A percentile compares a stretch with the other conserved stretches of the same genome.
Evolutionary conservation across 2,329 filamentous ascomycete genomes (phyloP).

Genomic region (Fusarium equiseti): DNA sequence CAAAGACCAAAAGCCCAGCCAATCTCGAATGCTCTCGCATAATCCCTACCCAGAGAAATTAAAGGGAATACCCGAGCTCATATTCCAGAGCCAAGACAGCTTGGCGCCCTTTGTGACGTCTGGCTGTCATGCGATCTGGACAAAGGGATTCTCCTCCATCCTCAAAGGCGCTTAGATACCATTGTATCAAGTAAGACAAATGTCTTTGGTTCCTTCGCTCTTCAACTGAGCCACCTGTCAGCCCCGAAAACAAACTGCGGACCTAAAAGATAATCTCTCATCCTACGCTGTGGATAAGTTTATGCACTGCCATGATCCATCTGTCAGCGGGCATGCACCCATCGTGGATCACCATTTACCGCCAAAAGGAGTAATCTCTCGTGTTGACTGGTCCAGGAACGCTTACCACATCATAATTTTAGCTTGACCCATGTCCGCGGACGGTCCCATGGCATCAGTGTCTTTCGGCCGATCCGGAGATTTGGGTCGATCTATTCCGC

Average conservation of each 20-base stretch:
- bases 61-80: constrained; percentile 27
- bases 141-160: background rate
- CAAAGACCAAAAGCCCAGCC: background rate
- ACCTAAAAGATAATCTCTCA: background rate
- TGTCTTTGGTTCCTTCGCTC: background rate
- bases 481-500: background rate
- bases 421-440: constrained; percentile 4
- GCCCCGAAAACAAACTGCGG: constrained; percentile 3
- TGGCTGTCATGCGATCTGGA: background rate
- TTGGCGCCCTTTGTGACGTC: constrained; percentile 16
- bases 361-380: constrained; percentile 3
- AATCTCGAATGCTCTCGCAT: background rate
- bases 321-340: constrained; percentile 30
- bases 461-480: constrained; percentile 22
- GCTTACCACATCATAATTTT: constrained; percentile 13
- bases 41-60: constrained; percentile 27
- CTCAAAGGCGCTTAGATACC: constrained; percentile 8
- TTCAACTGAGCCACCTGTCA: constrained; percentile 15
- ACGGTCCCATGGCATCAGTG: background rate
- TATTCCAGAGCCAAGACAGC: constrained; percentile 34
- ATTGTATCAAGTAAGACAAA: background rate
- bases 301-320: constrained; percentile 25
- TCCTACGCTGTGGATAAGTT: background rate
- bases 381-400: constrained; percentile 11
- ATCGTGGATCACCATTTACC: constrained; percentile 16